Evolutionary conservation across 2,329 filamentous ascomycete species (phyloP).

Genomic region (Colletotrichum sp.): DNA sequence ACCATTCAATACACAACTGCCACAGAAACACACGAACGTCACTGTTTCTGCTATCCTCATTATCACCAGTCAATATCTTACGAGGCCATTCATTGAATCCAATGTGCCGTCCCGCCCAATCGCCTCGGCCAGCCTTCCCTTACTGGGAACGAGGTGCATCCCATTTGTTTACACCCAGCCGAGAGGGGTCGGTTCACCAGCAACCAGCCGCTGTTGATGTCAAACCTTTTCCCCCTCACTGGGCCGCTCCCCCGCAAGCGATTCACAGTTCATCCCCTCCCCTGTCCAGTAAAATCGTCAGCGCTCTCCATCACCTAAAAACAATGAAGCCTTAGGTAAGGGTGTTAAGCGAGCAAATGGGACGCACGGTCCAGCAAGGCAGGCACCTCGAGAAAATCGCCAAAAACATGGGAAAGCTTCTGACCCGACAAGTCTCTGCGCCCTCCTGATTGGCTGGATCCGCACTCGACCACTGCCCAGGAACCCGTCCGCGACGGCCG

Average conservation of each 20-base stretch:
- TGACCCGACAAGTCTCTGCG: background rate
- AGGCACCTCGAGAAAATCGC: background rate
- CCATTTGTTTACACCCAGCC: constrained; percentile 9
- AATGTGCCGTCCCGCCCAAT: background rate
- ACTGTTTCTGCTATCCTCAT: background rate
- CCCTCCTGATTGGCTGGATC: background rate
- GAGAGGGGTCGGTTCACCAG: constrained; percentile 19
- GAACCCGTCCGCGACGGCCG: background rate
- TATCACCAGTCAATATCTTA: background rate
- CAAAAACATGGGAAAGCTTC: background rate
- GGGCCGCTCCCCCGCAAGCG: background rate
- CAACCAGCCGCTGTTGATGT: constrained; percentile 15
- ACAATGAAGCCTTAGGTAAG: background rate
- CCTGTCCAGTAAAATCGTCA: constrained; percentile 16
- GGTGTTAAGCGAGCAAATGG: background rate
- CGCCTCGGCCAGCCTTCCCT: background rate
- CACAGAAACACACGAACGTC: background rate
- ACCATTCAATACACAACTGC: background rate
- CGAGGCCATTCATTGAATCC: background rate
- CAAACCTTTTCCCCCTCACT: background rate
- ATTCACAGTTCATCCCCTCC: background rate
- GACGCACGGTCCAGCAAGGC: background rate
- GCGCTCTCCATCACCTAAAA: background rate
- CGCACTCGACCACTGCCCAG: background rate
- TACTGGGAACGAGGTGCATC: background rate